Base-by-base conservation (phyloP, 2,329 filamentous ascomycete species). In the Penicillium oxalicum region DNA sequence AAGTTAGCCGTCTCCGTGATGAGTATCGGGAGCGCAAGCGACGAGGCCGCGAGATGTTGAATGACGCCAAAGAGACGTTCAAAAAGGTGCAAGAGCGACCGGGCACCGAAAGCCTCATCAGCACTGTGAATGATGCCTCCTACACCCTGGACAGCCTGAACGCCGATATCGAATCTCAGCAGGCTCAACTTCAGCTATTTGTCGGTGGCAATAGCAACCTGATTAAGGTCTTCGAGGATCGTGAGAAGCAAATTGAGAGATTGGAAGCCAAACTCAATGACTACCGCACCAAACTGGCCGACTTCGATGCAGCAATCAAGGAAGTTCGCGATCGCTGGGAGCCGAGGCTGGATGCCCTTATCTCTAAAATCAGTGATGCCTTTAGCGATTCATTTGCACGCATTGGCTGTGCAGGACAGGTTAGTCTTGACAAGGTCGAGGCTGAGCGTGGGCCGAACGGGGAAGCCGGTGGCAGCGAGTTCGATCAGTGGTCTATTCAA, bases 341-440 rank as follows among this genome's bases (percentile, higher is more conserved):
- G 68, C 90, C 90, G 0, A 73, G 79, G 59, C 77, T 98, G 2
- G 91, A 97, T 57, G 76, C 74, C 24, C 77, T 98, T 2, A 79
- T 96, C 36, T 74, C 74, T 18, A 83, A 84, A 62, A 96, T 98
- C 70, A 95, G 88, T 64, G 82, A 88, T 42, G 91, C 91, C 0
- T 98, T 98, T 68, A 83, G 86, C 5, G 86, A 91, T 67, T 97
- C 95, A 62, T 97, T 98, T 67, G 82, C 88, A 61, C 86, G 91
- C 66, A 97, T 98, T 64, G 89, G 85, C 56, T 97, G 93, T 67
- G 91, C 91, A 4, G 93, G 93, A 33, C 88, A 97, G 69, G 90
- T 98, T 4, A 79, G 79, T 51, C 77, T 98, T 4, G 80, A 91
- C 74, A 97, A 97, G 68, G 87, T 64, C 28, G 66, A 70, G 46